Evolutionary conservation across 2,329 filamentous ascomycete species (phyloP), one percentile per base, ranked within the genome.

Genomic region (Stemphylium lycopersici): DNA sequence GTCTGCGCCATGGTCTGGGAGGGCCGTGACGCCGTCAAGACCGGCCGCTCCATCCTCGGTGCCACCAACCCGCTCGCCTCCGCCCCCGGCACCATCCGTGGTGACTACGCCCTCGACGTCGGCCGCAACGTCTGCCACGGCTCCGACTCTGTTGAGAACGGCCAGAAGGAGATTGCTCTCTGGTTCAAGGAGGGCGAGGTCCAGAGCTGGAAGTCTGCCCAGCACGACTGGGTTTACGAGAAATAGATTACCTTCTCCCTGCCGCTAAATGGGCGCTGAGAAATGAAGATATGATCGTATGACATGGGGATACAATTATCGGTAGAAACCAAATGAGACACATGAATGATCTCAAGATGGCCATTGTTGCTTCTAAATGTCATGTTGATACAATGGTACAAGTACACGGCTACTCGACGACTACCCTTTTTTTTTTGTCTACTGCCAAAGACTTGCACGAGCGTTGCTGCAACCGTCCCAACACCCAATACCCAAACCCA

Each of bases 1-100:
- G 93, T 99, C 84, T 89, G 86, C 85, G 95, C 95, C 84, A 99
- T 98, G 93, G 90, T 99, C 82, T 99, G 95, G 95, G 93, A 99
- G 83, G 95, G 95, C 78, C 90, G 90, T 86, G 93, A 99, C 77
- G 95, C 89, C 80, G 93, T 97, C 87, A 98, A 98, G 90, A 97
- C 93, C 71, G 95, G 95, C 81, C 93, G 95, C 78, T 87, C 83
- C 80, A 88, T 99, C 79, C 92, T 99, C 80, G 95, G 95, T 82
- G 95, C 95, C 82, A 99, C 95, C 87, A 98, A 99, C 90, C 95
- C 95, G 75, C 86, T 95, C 67, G 90, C 89, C 77, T 98, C 93
- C 54, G 87, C 89, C 74, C 95, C 95, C 65, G 95, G 95, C 79
- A 99, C 95, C 84, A 99, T 99, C 87, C 93, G 95, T 83, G 93